Percentiles rank a stretch among this genome's conserved stretches.
Conservation (phyloP, 108 stramenopile genomes). For the Cylindrotheca closterium region DNA sequence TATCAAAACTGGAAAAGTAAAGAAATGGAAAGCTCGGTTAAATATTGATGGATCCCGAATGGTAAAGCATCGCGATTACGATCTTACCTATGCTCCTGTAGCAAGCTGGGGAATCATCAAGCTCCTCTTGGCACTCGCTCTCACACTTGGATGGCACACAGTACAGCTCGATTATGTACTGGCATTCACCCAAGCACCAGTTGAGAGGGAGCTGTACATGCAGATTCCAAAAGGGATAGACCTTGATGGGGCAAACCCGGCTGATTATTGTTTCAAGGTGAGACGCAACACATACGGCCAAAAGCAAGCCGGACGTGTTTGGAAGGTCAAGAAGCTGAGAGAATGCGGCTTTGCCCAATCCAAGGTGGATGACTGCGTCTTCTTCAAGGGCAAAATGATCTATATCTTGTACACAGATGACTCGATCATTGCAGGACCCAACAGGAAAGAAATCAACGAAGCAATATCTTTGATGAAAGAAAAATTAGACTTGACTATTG, state of each 20-base stretch:
- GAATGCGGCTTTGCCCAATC: constrained; percentile 26
- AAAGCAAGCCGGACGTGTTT: constrained; percentile 43
- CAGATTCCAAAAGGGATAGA: constrained; percentile 5
- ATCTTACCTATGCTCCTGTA: constrained; percentile 49
- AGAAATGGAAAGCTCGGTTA: constrained; percentile 4
- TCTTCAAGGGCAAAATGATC: constrained; percentile 37
- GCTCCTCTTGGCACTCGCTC: constrained; percentile 24
- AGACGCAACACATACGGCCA: constrained; percentile 38
- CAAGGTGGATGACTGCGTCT: constrained; percentile 43
- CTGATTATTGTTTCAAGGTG: constrained; percentile 24
- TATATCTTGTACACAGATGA: constrained; percentile 52
- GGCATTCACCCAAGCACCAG: constrained; percentile 22
- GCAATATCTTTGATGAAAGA: constrained; percentile 26
- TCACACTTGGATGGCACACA: constrained; percentile 26
- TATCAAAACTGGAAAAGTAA: constrained; percentile 22
- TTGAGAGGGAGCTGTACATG: constrained; percentile 5
- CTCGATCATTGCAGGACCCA: constrained; percentile 36
- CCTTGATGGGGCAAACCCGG: neutral
- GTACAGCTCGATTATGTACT: constrained; percentile 48
- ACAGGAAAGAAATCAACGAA: constrained; percentile 16
- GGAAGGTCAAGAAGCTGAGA: constrained; percentile 27
- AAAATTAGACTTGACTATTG: constrained; percentile 28
- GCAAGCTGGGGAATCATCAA: constrained; percentile 41
- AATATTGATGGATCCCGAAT: constrained; percentile 1
- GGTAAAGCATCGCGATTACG: neutral